A percentile compares a stretch with the other conserved stretches of the same genome.
phyloP scores from a whole-genome alignment of 2,329 filamentous ascomycete genomes.

The Mariannaea sp. region DNA sequence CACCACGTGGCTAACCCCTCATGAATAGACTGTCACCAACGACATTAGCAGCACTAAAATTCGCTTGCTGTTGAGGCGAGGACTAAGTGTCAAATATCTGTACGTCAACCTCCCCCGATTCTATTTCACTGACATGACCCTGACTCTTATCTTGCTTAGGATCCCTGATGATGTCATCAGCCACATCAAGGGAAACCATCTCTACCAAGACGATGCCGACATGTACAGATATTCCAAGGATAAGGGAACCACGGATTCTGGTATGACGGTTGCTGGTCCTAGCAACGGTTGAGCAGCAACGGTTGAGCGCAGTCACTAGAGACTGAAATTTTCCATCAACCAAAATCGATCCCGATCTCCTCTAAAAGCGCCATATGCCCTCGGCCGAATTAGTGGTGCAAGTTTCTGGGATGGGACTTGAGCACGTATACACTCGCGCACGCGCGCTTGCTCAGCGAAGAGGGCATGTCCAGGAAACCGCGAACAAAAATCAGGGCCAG shows the following conservation, averaged over 20 bases:
- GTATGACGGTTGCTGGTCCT: constrained; percentile 26
- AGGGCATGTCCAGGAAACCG: not conserved
- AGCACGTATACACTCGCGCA: no score
- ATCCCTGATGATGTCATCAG: constrained; percentile 74
- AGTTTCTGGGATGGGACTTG: not conserved
- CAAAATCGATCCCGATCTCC: not conserved
- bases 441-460: not conserved
- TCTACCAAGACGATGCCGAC: constrained; percentile 61
- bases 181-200: constrained; percentile 70
- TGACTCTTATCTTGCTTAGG: constrained; percentile 25
- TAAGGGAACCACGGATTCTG: constrained; percentile 29
- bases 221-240: constrained; percentile 33
- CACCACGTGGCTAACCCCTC: constrained; percentile 41
- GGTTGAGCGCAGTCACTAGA: not conserved
- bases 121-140: not conserved
- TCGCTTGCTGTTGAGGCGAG: constrained; percentile 75
- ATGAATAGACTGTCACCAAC: constrained; percentile 70
- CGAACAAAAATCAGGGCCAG: not conserved
- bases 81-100: constrained; percentile 79
- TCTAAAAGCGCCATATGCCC: not conserved
- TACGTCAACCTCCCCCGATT: constrained; percentile 26
- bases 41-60: constrained; percentile 85
- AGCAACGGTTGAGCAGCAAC: constrained; percentile 36
- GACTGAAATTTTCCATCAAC: constrained; percentile 3
- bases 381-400: constrained; percentile 1